Base-by-base conservation (phyloP, 805 yeast species). In the Teunomyces atbi region DNA sequence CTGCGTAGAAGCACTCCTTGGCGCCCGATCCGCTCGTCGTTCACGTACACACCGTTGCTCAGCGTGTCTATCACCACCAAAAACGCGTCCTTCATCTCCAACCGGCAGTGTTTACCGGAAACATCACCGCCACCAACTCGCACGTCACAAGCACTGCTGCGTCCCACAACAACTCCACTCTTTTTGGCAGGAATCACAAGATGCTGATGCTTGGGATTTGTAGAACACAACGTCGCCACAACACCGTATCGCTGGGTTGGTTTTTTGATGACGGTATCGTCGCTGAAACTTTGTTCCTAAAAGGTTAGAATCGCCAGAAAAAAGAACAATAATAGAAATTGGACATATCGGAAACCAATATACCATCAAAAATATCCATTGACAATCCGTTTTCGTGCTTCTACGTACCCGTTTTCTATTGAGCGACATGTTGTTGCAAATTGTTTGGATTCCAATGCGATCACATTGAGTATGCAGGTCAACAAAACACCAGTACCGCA, bases 11-110 rank as follows among this genome's bases (percentile, higher is more conserved):
- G 54, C 28, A 68, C 65, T 27, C 77, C 72, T 11, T 76, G 79
- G 20, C 71, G 74, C 0, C 83, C 78, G 3, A 83, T 57, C 39
- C 68, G 59, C 29, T 72, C 74, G 11, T 81, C 87, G 55, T 86
- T 86, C 13, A 86, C 70, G 52, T 70, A 83, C 0, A 88, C 80
- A 1, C 92, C 91, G 59, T 86, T 85, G 28, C 28, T 36, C 27
- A 20, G 23, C 26, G 39, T 36, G 28, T 36, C 39, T n/a, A 21
- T n/a, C 39, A 36, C 39, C 39, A 36, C 39, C 39, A 36, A 36
- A 11, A 36, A 36, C 39, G 39, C 28, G 39, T 36, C 39, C 11
- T 36, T 36, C 39, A 36, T 36, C 28, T 20, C 39, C 18, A 85
- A 60, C 45, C 74, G 75, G 54, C 88, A 82, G 58, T 86, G 92